phyloP scores from a whole-genome alignment of 2,329 filamentous ascomycete species.

The Cladosporium sp. region DNA sequence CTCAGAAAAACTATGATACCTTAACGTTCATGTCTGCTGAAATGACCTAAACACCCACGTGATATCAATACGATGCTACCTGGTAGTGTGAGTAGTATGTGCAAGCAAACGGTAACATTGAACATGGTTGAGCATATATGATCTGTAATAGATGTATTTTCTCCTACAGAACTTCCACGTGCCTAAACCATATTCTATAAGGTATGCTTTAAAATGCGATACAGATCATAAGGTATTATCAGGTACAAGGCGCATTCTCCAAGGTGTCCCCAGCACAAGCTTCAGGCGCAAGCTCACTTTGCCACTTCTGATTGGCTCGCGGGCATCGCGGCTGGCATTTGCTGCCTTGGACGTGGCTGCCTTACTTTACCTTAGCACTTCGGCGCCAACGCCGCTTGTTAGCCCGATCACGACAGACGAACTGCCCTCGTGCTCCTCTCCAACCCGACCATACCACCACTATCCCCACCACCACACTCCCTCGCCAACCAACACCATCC shows the following conservation, averaged over 20 bases:
- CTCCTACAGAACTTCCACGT: background rate
- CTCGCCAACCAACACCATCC: slow-evolving; percentile 1
- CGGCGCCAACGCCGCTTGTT: background rate
- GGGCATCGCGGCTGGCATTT: background rate
- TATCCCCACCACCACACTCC: background rate
- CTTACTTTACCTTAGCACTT: background rate
- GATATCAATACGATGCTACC: background rate
- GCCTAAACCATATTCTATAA: background rate
- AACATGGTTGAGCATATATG: too few relatives aligned
- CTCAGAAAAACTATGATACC: too few relatives aligned
- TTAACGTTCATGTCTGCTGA: too few relatives aligned
- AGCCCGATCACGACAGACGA: background rate
- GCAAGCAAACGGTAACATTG: background rate
- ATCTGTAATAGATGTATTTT: background rate
- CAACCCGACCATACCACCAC: background rate
- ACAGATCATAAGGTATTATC: background rate
- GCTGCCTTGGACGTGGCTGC: background rate
- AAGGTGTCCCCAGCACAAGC: background rate
- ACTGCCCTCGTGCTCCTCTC: slow-evolving; percentile 3
- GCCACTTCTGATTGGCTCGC: background rate
- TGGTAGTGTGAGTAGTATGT: background rate
- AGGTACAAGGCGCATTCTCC: background rate
- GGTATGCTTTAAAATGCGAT: background rate
- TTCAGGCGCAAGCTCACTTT: background rate
- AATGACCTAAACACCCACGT: background rate